Percentiles rank a stretch among this genome's conserved stretches.
phyloP scores from a whole-genome alignment of 1,284 basidiomycete species.

The Cryptococcus depauperatus region DNA sequence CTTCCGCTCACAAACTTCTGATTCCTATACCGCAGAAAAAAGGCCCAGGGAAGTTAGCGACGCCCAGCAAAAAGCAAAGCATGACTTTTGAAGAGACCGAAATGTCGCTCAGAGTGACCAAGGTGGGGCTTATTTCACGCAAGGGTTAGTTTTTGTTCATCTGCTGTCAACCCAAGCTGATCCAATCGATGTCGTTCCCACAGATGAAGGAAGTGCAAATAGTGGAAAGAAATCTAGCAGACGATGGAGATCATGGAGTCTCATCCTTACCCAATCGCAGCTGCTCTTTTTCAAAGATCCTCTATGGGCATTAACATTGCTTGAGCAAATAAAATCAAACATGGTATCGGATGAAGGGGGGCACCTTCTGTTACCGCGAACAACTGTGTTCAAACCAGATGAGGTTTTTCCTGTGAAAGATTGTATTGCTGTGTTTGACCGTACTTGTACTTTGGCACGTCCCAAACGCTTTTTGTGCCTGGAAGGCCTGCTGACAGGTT shows the following conservation, averaged over 20 bases:
- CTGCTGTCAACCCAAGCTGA: not conserved
- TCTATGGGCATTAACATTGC: conserved; percentile 56
- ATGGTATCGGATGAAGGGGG: conserved; percentile 24
- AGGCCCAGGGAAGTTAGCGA: conserved; percentile 4
- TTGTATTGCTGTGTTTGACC: conserved; percentile 70
- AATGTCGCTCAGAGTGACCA: conserved; percentile 62
- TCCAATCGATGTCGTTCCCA: conserved; percentile 5
- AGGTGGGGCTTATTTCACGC: conserved; percentile 70
- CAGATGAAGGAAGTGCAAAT: conserved; percentile 60
- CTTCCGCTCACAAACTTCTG: conserved; percentile 49
- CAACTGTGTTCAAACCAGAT: conserved; percentile 69
- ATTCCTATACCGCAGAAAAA: conserved; percentile 7
- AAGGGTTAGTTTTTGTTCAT: conserved; percentile 50
- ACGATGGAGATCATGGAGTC: conserved; percentile 83
- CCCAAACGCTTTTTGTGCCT: conserved; percentile 58
- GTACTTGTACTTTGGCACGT: conserved; percentile 59
- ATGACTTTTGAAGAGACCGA: conserved; percentile 5
- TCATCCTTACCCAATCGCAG: conserved; percentile 82
- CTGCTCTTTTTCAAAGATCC: conserved; percentile 85
- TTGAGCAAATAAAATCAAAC: conserved; percentile 48
- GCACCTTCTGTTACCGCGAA: conserved; percentile 49
- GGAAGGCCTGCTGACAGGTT: not conserved
- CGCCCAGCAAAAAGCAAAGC: conserved; percentile 3
- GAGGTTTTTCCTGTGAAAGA: conserved; percentile 74
- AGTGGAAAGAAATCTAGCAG: conserved; percentile 67